Percentiles rank a stretch among this genome's conserved stretches.
Conservation (phyloP, 306 rosid genomes). For the Malus asiatica region DNA sequence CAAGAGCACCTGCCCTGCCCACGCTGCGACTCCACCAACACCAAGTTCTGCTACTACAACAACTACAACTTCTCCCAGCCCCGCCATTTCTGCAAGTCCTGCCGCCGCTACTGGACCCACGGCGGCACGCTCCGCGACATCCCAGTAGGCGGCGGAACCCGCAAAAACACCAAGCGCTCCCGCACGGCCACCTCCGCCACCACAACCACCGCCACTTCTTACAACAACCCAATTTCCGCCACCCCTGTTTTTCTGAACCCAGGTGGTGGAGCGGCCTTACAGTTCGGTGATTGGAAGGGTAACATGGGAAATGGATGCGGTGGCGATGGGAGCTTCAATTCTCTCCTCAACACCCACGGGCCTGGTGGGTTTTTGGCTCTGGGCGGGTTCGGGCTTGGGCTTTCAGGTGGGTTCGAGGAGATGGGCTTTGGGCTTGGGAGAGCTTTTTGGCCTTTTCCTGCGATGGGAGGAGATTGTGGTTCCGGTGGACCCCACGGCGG, state of each 20-base stretch:
- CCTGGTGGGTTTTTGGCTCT: conserved; percentile 70
- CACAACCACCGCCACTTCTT: not conserved
- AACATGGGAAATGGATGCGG: conserved; percentile 14
- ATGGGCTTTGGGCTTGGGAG: conserved; percentile 61
- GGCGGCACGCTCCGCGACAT: conserved; percentile 97
- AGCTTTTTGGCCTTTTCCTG: conserved; percentile 59
- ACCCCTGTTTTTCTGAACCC: conserved; percentile 29
- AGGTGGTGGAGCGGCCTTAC: conserved; percentile 16
- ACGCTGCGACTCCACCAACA: conserved; percentile 88
- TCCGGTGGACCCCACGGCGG: conserved; percentile 25
- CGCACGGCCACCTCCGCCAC: conserved; percentile 36
- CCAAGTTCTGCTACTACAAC: conserved; percentile 95
- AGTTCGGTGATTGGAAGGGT: conserved; percentile 33
- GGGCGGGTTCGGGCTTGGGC: conserved; percentile 83
- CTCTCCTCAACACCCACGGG: conserved; percentile 55
- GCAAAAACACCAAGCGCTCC: conserved; percentile 86
- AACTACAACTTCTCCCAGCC: conserved; percentile 99
- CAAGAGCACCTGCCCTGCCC: conserved; percentile 94
- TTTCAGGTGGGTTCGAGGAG: conserved; percentile 56
- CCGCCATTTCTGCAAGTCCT: conserved; percentile 89
- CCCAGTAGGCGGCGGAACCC: conserved; percentile 88
- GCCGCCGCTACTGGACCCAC: conserved; percentile 99
- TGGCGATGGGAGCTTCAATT: conserved; percentile 67
- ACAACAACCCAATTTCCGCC: conserved; percentile 17
- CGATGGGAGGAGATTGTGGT: conserved; percentile 38